Percentiles rank a stretch among this genome's conserved stretches.
phyloP scores from a whole-genome alignment of 2,329 filamentous ascomycete species.

The Aspergillus fumigatiaffinis region DNA sequence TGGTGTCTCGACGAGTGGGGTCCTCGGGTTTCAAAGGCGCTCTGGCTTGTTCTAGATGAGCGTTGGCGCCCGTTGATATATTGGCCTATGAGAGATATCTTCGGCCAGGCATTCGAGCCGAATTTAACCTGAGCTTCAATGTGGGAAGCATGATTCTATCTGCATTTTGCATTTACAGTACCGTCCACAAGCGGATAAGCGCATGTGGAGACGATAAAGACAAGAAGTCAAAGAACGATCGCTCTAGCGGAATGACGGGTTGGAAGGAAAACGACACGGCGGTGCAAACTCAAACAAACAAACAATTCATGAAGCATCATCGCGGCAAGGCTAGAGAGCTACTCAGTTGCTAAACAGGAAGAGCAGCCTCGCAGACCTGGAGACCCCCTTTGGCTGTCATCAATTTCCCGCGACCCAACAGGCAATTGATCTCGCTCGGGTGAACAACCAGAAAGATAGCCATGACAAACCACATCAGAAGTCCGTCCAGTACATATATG shows the following conservation, averaged over 20 bases:
- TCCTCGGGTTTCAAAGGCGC: constrained; percentile 61
- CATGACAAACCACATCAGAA: constrained; percentile 26
- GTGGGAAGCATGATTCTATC: background rate
- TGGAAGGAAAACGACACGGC: too few species aligned
- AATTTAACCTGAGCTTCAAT: background rate
- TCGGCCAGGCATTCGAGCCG: constrained; percentile 22
- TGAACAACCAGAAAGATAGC: constrained; percentile 20
- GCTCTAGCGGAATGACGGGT: background rate
- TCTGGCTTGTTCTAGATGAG: constrained; percentile 37
- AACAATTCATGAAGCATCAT: background rate
- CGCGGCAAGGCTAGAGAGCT: background rate
- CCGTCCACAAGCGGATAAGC: background rate
- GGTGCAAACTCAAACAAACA: background rate
- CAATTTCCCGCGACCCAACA: constrained; percentile 13
- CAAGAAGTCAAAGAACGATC: background rate
- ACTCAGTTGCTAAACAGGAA: constrained; percentile 5
- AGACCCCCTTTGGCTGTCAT: constrained; percentile 18
- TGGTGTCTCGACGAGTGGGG: constrained; percentile 70
- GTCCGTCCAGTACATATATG: constrained; percentile 29
- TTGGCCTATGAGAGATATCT: constrained; percentile 29
- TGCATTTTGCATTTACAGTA: too few species aligned
- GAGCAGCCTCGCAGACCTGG: constrained; percentile 9
- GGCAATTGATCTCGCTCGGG: constrained; percentile 22
- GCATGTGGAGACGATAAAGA: background rate
- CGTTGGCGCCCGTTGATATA: constrained; percentile 28